These are phyloP conservation scores for Pneumocystis jirovecii DNA, from an alignment of 1,139 yeast genomes.

Conservation along the genomic window DNA sequence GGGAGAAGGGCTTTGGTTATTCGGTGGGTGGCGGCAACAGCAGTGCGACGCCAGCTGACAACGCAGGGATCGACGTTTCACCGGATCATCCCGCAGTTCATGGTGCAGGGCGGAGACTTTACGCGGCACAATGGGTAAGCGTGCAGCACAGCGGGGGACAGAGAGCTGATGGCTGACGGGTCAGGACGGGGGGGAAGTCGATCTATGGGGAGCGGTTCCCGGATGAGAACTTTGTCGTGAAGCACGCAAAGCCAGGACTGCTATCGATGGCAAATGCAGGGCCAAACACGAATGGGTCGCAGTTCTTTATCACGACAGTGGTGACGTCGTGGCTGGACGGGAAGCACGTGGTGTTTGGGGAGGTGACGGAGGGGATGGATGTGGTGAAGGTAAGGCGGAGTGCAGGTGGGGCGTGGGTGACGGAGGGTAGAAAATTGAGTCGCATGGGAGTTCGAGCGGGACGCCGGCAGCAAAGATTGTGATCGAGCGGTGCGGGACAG, in stretches of 20 bases:
- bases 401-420: too few species aligned
- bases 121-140: slow-evolving; percentile 28
- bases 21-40: too few species aligned
- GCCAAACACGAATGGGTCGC: slow-evolving; percentile 99
- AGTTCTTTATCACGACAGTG: slow-evolving; percentile 96
- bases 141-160: slow-evolving; percentile 87
- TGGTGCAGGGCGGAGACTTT: slow-evolving; percentile 99
- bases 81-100: slow-evolving; percentile 90
- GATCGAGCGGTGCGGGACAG: too few species aligned
- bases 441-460: slow-evolving; percentile 73
- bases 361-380: slow-evolving; percentile 60
- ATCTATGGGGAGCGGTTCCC: neutral
- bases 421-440: slow-evolving; percentile 41
- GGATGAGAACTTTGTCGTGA: neutral
- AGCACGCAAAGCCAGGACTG: slow-evolving; percentile 56
- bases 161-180: slow-evolving; percentile 39
- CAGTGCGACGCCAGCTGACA: neutral
- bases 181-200: too few species aligned
- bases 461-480: slow-evolving; percentile 30
- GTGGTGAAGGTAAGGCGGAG: neutral
- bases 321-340: slow-evolving; percentile 96
- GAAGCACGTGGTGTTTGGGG: slow-evolving; percentile 97
- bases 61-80: slow-evolving; percentile 69
- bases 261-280: slow-evolving; percentile 99
- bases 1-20: slow-evolving; percentile 96